phyloP scores from a whole-genome alignment of 1,284 basidiomycete species.

The Takashimella koratensis region DNA sequence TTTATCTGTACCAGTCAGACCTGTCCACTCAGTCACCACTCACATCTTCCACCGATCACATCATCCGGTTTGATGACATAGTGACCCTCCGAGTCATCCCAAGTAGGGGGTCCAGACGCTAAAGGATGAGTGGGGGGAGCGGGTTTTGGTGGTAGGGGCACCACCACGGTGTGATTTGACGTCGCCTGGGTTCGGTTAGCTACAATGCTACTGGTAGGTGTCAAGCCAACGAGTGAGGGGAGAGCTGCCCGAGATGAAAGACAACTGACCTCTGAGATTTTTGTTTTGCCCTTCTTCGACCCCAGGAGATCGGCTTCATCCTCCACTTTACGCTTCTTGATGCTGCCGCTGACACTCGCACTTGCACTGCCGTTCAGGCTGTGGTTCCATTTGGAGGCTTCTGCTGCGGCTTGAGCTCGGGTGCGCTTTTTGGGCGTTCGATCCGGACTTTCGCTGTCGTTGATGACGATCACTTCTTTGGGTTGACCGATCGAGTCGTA shows the following conservation, averaged over 20 bases:
- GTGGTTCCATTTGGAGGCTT: slow-evolving; percentile 9
- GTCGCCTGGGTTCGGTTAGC: slow-evolving; percentile 1
- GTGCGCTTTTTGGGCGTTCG: slow-evolving; percentile 39
- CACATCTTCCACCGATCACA: slow-evolving; percentile 76
- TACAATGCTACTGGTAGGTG: background rate
- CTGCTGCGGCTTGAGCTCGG: slow-evolving; percentile 34
- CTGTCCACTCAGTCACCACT: slow-evolving; percentile 33
- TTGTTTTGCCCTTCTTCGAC: slow-evolving; percentile 34
- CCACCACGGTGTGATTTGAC: slow-evolving; percentile 9
- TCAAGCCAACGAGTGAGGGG: too few species aligned
- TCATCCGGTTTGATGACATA: slow-evolving; percentile 89
- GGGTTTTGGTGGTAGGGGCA: slow-evolving; percentile 8
- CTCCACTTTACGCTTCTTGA: slow-evolving; percentile 38
- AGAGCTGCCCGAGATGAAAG: background rate
- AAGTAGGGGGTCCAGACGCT: slow-evolving; percentile 52
- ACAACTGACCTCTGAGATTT: slow-evolving; percentile 27
- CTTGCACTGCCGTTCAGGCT: slow-evolving; percentile 1
- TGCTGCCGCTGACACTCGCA: slow-evolving; percentile 3
- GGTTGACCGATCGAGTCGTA: slow-evolving; percentile 41
- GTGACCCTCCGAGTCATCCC: slow-evolving; percentile 92
- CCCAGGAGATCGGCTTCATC: slow-evolving; percentile 22
- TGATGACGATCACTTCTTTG: slow-evolving; percentile 46
- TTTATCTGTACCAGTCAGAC: slow-evolving; percentile 60
- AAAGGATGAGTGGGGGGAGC: slow-evolving; percentile 1
- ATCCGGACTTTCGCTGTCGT: slow-evolving; percentile 32